Evolutionary conservation across 257 asterid species (phyloP), one percentile per base, ranked within the genome.

Genomic region (Ehretia macrophylla): DNA sequence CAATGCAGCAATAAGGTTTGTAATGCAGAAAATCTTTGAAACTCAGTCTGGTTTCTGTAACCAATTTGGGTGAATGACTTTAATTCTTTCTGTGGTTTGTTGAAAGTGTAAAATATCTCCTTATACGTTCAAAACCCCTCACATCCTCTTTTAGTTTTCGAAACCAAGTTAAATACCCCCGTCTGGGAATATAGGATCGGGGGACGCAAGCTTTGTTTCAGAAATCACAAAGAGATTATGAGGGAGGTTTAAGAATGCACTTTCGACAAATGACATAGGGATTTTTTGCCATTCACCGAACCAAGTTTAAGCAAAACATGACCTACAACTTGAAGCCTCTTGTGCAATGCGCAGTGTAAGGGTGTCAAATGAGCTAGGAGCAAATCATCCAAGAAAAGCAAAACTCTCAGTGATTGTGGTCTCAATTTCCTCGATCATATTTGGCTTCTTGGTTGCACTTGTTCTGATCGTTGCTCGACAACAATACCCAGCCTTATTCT

Each of bases 291-390:
- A 38, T 9, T 23, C n/a, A n/a, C n/a, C n/a, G n/a, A 22, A 32
- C 5, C 19, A 45, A 48, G 18, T 47, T 65, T 21, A 17, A 35
- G 47, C 12, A 51, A 16, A 44, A 0, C 21, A 46, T 8, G 9
- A 4, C 35, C 10, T 11, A 32, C 9, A 10, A 37, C 47, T 12
- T 58, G 5, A 13, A 18, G 6, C 32, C 8, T n/a, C n/a, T 18
- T 0, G 13, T 56, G 17, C 14, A 23, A n/a, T 12, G 32, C 32
- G 76, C 83, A 82, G 84, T 35, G 83, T 82, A 45, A 72, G 89
- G 61, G 82, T 79, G 51, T 75, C 89, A 8, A 79, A 82, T 38
- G 89, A 77, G 27, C 66, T 82, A 17, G 86, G 89, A 6, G 75
- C 74, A 2, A 56, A 60, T 8, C 75, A 58, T 16, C 89, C 89